A percentile compares a stretch with the other conserved stretches of the same genome.
phyloP scores from a whole-genome alignment of 208 protist species.

The Leishmania guyanensis region DNA sequence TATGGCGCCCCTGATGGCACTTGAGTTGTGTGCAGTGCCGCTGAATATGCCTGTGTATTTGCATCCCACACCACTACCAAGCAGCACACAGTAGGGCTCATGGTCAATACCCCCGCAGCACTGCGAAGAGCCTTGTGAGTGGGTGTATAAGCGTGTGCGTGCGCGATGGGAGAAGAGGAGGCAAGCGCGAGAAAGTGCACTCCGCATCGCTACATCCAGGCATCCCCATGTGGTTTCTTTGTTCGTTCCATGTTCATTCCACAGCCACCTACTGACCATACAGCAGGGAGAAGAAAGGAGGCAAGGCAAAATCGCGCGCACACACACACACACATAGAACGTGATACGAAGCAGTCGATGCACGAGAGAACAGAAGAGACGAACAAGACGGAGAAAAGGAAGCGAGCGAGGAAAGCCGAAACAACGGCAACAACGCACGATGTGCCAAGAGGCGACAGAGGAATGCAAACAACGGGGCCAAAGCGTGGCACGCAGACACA shows the following conservation, averaged over 20 bases:
- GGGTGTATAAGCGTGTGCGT: not conserved
- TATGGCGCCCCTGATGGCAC: not conserved
- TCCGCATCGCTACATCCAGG: not conserved
- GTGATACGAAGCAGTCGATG: not conserved
- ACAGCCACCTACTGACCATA: not conserved
- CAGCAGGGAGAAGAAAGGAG: not conserved
- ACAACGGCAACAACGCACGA: not conserved
- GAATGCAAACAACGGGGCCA: not conserved
- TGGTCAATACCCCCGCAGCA: not conserved
- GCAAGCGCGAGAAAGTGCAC: not conserved
- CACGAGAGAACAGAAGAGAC: not conserved
- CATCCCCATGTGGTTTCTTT: not conserved
- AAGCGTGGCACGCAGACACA: not conserved
- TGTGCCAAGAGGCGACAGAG: not conserved
- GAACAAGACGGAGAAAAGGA: not conserved
- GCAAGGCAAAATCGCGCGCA: not conserved
- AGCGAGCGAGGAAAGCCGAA: not conserved
- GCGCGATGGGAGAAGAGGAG: not conserved
- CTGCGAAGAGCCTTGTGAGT: not conserved
- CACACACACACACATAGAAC: not conserved
- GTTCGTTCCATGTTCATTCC: not conserved
- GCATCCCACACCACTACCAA: not conserved
- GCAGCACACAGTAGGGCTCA: not conserved
- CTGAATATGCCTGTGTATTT: not conserved
- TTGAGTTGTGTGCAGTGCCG: not conserved